A percentile compares a stretch with the other conserved stretches of the same genome.
phyloP scores from a whole-genome alignment of 805 yeast genomes.

The Candida hungchunana region DNA sequence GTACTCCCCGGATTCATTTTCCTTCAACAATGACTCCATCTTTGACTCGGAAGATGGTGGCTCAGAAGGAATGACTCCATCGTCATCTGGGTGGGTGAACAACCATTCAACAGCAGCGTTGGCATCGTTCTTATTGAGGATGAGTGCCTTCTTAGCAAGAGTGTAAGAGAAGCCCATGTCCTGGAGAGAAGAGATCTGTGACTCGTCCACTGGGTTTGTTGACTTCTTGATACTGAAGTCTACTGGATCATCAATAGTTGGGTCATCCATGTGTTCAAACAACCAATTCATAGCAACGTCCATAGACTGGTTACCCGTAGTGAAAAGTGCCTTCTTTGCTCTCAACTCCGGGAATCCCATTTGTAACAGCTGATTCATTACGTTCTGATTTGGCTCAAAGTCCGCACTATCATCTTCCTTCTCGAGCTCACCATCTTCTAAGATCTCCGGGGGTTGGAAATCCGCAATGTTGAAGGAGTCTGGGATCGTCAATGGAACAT shows the following conservation, averaged over 20 bases:
- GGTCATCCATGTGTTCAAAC: conserved; percentile 83
- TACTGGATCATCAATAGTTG: conserved; percentile 56
- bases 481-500: conserved; percentile 61
- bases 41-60: conserved; percentile 9
- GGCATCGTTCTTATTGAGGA: conserved; percentile 52
- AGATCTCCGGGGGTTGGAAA: conserved; percentile 36
- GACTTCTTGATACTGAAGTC: conserved; percentile 11
- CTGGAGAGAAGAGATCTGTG: conserved; percentile 42
- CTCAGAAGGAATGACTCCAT: conserved; percentile 46
- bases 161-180: conserved; percentile 76
- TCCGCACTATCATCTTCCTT: conserved; percentile 24
- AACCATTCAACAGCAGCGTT: conserved; percentile 91
- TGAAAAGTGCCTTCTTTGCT: conserved; percentile 59
- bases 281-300: conserved; percentile 91
- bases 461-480: conserved; percentile 45
- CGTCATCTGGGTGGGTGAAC: conserved; percentile 75
- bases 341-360: conserved; percentile 89
- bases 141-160: conserved; percentile 70
- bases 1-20: conserved; percentile 31
- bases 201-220: conserved; percentile 29
- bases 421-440: conserved; percentile 36
- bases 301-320: conserved; percentile 59
- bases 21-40: conserved; percentile 5
- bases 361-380: conserved; percentile 49
- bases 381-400: conserved; percentile 54